Percentiles rank a stretch among this genome's conserved stretches.
These are phyloP conservation scores for Clonostachys rhizophaga DNA, from an alignment of 2,329 filamentous ascomycete genomes.

Conservation along the genomic window DNA sequence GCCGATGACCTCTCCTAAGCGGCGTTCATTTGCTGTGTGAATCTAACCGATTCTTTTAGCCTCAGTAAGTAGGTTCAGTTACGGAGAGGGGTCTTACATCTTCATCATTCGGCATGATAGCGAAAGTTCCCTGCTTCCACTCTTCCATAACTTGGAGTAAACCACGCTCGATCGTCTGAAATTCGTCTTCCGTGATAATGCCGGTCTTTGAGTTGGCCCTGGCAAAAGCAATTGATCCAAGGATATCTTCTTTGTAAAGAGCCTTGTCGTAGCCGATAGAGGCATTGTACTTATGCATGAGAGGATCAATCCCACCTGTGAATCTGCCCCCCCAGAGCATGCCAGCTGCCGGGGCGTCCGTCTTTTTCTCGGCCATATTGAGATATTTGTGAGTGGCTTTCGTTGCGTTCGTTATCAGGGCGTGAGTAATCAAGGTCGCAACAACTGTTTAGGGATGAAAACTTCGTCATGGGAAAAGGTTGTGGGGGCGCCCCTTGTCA, in stretches of 20 bases:
- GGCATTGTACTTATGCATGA: constrained; percentile 82
- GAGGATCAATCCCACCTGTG: constrained; percentile 68
- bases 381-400: constrained; percentile 1
- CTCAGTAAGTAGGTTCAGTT: not conserved
- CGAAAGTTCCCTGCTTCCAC: constrained; percentile 47
- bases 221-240: constrained; percentile 77
- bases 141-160: constrained; percentile 54
- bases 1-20: constrained; percentile 63
- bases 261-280: constrained; percentile 74
- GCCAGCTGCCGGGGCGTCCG: constrained; percentile 16
- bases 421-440: constrained; percentile 1
- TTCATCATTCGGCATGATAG: constrained; percentile 46
- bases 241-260: constrained; percentile 78
- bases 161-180: constrained; percentile 68
- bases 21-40: constrained; percentile 50
- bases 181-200: constrained; percentile 71
- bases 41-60: constrained; percentile 28
- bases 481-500: not conserved
- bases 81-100: constrained; percentile 29
- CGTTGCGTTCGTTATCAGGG: constrained; percentile 1
- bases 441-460: not conserved
- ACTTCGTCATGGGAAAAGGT: not conserved
- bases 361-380: constrained; percentile 14
- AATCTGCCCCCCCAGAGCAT: constrained; percentile 46
- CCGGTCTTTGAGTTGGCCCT: constrained; percentile 72